Conservation (phyloP, 345 rosid genomes). For the Chamaenerion angustifolium region DNA sequence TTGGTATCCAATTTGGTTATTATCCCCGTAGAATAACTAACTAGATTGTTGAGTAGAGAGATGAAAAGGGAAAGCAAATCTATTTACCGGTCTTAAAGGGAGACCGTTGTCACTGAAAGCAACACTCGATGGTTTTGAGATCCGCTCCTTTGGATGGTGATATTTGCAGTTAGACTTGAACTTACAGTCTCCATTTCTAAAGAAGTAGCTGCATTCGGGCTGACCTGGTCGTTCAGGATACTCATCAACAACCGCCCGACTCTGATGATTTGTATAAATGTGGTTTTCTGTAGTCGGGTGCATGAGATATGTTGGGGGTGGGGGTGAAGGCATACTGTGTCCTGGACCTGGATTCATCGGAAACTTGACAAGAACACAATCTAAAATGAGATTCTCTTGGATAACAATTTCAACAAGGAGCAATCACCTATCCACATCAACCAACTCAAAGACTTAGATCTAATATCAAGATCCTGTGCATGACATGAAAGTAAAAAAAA, state of each 20-base stretch:
- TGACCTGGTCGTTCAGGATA: conserved; percentile 89
- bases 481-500: no score
- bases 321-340: conserved; percentile 25
- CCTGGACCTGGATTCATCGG: conserved; percentile 41
- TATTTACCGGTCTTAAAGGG: conserved; percentile 84
- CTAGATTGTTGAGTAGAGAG: background rate
- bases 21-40: background rate
- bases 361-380: conserved; percentile 30
- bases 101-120: conserved; percentile 80
- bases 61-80: conserved; percentile 13
- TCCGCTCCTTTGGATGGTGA: conserved; percentile 70
- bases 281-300: conserved; percentile 25
- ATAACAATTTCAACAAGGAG: conserved; percentile 2
- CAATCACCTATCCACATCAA: background rate
- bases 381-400: no score
- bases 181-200: conserved; percentile 81
- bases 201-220: conserved; percentile 59
- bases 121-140: conserved; percentile 32
- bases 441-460: background rate
- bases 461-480: no score
- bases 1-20: no score
- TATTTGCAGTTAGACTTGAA: conserved; percentile 65
- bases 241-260: conserved; percentile 43
- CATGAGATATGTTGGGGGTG: conserved; percentile 29
- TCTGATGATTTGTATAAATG: conserved; percentile 30